Evolutionary conservation across 176 grass and related monocot species (phyloP).

Genomic region (Hordeum marinum): DNA sequence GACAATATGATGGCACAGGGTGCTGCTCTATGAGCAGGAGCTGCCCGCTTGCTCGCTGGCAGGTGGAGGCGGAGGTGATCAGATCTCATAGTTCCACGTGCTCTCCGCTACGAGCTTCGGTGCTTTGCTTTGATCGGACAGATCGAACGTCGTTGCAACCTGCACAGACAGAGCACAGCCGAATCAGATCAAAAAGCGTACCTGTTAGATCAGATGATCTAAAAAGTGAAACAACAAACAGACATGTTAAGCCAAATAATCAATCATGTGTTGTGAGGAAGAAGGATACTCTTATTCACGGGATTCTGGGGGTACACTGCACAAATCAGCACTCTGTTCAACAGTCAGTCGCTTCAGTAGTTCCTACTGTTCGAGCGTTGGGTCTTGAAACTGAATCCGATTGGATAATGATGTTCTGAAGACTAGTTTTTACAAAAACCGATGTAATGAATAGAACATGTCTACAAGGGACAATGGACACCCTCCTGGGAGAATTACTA

Average conservation of each 20-base stretch:
- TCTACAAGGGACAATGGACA: background rate
- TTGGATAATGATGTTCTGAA: background rate
- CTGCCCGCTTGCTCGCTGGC: background rate
- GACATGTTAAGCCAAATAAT: background rate
- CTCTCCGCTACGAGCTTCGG: constrained; percentile 75
- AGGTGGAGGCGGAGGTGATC: background rate
- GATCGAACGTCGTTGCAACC: constrained; percentile 51
- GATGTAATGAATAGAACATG: background rate
- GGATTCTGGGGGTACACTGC: background rate
- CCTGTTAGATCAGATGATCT: background rate
- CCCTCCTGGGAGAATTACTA: background rate
- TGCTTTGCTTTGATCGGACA: constrained; percentile 63
- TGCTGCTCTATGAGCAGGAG: background rate
- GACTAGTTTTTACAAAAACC: background rate
- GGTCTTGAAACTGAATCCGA: background rate
- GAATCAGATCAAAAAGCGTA: background rate
- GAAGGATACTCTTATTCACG: background rate
- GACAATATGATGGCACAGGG: background rate
- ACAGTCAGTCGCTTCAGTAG: background rate
- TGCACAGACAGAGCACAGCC: constrained; percentile 24
- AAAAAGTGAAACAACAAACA: background rate
- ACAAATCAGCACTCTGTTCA: background rate
- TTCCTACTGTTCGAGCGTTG: background rate
- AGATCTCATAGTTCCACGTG: constrained; percentile 68
- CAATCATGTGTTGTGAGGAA: background rate